Evolutionary conservation across 2,329 filamentous ascomycete species (phyloP).

Genomic region (Orbilia brochopaga): DNA sequence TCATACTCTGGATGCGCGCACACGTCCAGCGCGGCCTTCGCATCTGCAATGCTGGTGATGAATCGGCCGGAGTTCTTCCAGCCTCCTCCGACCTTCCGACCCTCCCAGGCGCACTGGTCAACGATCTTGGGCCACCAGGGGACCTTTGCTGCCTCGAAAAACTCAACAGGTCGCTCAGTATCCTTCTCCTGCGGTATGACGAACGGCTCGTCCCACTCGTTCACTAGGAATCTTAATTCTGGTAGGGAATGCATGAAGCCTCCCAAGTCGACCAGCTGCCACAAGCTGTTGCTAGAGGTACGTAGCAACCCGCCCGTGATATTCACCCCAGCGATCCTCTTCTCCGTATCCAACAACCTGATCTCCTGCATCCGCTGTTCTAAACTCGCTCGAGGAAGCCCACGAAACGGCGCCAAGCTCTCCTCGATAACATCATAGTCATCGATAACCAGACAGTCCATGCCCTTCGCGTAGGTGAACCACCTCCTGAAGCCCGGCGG

Average conservation of each 20-base stretch:
- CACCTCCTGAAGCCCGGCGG: conserved; percentile 62
- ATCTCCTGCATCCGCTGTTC: conserved; percentile 57
- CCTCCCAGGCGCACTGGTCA: conserved; percentile 21
- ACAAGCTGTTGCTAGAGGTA: neutral
- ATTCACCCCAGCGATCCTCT: neutral
- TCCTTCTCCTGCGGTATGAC: conserved; percentile 51
- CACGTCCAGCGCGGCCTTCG: conserved; percentile 56
- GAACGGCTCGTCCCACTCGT: conserved; percentile 33
- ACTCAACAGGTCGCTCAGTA: conserved; percentile 24
- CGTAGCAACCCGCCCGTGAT: neutral
- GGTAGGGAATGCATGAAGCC: conserved; percentile 3
- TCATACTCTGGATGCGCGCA: conserved; percentile 61
- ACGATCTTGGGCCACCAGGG: conserved; percentile 17
- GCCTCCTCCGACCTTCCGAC: neutral
- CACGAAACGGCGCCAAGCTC: conserved; percentile 58
- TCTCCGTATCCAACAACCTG: conserved; percentile 45
- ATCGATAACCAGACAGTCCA: conserved; percentile 62
- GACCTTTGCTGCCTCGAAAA: neutral
- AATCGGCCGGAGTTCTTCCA: neutral
- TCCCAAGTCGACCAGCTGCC: conserved; percentile 8
- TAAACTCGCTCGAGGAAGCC: neutral
- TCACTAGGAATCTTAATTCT: conserved; percentile 9
- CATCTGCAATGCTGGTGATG: conserved; percentile 20
- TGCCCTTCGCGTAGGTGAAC: conserved; percentile 59
- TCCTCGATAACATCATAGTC: conserved; percentile 62